Evolutionary conservation across 2,329 filamentous ascomycete genomes (phyloP), one percentile per base, ranked within the genome.

Genomic region (Cadophora gregata): DNA sequence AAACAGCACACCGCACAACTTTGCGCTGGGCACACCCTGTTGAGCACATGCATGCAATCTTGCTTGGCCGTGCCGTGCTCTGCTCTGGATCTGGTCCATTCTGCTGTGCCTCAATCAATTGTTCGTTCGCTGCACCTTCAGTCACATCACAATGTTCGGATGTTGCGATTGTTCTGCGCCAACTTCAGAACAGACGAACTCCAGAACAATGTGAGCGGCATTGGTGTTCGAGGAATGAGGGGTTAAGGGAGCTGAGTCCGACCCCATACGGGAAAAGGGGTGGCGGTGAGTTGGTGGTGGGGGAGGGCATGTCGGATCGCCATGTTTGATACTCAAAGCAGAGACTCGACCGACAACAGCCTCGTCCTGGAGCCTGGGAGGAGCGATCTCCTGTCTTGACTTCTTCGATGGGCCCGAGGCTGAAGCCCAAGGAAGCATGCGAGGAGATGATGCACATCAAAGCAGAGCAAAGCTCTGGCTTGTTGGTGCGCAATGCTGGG

Each of bases 321-420:
- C 67, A 47, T 36, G 31, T 61, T 58, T 59, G 65, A 64, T 59
- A 67, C 67, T 66, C 51, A 29, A 51, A 38, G 38, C 45, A 51
- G 61, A 42, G 64, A 67, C 62, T 61, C 64, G 67, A 33, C 67
- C 67, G 53, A 66, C 48, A 65, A 60, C 38, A 56, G 55, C 31
- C 55, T 56, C 38, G 33, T 29, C 16, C n/a, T 12, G 14, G 14
- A 6, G 31, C 12, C 31, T 47, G 19, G 42, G n/a, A 21, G 7
- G 38, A 42, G 10, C 10, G 14, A 42, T 47, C 19, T 47, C 42
- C 21, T 47, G n/a, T 21, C 42, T 47, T 42, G 36, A 42, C 36
- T 47, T 47, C 42, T 47, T 47, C 42, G 42, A 47, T 21, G 42
- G 42, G 5, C 29, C 19, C 53, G 25, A 19, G 38, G 38, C 38